A percentile compares a stretch with the other conserved stretches of the same genome.
Evolutionary conservation across 441 rosid genomes (phyloP).

Genomic region (Populus hybrid): DNA sequence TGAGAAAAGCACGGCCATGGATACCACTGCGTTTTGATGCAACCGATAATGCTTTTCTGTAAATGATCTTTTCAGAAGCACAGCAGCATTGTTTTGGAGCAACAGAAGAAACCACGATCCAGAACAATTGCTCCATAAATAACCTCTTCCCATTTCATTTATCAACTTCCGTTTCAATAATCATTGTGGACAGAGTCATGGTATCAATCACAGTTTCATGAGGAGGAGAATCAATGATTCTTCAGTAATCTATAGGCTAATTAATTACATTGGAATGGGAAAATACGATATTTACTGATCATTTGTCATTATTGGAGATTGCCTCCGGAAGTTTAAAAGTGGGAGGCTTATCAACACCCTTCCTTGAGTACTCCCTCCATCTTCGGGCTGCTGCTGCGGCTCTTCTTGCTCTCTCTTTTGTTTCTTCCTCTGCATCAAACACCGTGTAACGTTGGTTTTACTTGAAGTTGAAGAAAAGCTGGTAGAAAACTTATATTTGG

Average conservation of each 20-base stretch:
- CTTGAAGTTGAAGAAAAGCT: neutral
- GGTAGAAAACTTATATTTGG: neutral
- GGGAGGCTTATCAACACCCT: constrained; percentile 79
- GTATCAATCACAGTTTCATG: neutral
- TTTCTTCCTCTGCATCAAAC: constrained; percentile 68
- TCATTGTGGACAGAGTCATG: neutral
- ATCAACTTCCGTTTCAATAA: too few species aligned
- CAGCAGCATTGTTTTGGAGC: too few species aligned
- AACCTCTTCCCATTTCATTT: too few species aligned
- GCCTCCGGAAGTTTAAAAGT: constrained; percentile 77
- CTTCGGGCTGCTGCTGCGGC: constrained; percentile 84
- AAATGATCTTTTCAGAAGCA: too few species aligned
- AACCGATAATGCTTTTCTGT: too few species aligned
- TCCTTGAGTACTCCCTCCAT: constrained; percentile 93
- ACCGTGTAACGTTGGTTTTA: neutral
- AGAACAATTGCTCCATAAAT: too few species aligned
- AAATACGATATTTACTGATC: constrained; percentile 7
- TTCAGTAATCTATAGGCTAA: neutral
- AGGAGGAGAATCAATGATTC: neutral
- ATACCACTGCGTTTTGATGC: too few species aligned
- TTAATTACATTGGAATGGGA: neutral
- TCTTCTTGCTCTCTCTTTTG: constrained; percentile 62
- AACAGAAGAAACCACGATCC: too few species aligned
- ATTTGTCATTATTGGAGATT: constrained; percentile 41
- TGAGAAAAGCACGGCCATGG: too few species aligned